Conservation (phyloP, 1,139 yeast species). For the Meyerozyma carpophila region DNA sequence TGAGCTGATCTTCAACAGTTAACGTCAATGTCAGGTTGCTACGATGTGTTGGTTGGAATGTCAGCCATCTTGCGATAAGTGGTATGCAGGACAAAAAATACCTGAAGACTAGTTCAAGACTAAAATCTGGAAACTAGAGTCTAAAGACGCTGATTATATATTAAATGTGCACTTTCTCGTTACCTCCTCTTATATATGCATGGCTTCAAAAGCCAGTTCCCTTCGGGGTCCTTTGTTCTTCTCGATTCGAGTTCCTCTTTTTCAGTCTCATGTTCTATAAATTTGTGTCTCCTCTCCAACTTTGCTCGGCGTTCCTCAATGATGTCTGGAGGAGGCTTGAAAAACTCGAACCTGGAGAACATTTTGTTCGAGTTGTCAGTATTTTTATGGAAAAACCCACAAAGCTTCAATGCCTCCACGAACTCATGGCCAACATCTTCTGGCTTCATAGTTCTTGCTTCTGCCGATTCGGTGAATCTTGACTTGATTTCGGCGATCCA, state of each 20-base stretch:
- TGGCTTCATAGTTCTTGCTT: constrained; percentile 14
- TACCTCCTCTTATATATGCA: constrained; percentile 91
- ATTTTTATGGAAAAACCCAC: constrained; percentile 82
- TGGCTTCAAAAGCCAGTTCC: constrained; percentile 88
- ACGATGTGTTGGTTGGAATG: neutral
- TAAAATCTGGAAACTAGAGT: no score
- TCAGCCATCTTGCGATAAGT: neutral
- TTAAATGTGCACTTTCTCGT: neutral
- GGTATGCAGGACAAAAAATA: neutral
- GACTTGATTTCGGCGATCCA: constrained; percentile 99
- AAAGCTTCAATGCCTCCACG: constrained; percentile 65
- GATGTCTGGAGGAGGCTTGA: constrained; percentile 75
- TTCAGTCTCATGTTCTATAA: constrained; percentile 64
- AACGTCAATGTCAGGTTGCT: neutral
- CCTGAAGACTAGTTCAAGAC: no score
- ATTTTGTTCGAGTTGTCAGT: constrained; percentile 87
- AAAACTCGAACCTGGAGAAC: constrained; percentile 93
- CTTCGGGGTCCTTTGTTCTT: constrained; percentile 62
- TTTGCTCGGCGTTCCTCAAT: constrained; percentile 61
- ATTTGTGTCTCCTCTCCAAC: constrained; percentile 59
- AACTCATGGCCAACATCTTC: constrained; percentile 63
- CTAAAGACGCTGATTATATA: no score
- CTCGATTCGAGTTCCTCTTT: constrained; percentile 52
- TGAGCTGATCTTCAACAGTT: neutral
- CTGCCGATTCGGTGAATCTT: constrained; percentile 58